A percentile compares a stretch with the other conserved stretches of the same genome.
Conservation (phyloP, 495 filamentous ascomycete genomes). For the Opeltia flavorubescens region DNA sequence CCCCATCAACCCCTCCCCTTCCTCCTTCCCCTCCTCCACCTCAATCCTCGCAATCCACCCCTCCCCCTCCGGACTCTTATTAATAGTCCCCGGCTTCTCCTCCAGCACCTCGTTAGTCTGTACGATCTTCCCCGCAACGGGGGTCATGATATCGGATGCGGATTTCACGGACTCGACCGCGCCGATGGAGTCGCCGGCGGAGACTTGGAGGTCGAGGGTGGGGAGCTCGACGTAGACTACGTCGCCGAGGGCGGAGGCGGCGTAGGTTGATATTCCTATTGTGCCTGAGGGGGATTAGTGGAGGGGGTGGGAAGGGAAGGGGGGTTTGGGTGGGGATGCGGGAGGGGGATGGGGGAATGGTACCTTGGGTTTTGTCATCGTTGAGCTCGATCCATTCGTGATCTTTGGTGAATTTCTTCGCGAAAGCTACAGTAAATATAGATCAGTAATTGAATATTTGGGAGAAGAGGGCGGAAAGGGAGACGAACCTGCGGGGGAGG, state of each 20-base stretch:
- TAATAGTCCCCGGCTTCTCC: conserved; percentile 76
- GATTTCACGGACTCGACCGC: conserved; percentile 97
- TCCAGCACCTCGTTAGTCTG: conserved; percentile 57
- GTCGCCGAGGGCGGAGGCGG: conserved; percentile 80
- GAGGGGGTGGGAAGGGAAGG: background rate
- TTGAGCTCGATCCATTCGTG: conserved; percentile 95
- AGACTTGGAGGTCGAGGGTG: conserved; percentile 50
- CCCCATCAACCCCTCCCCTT: conserved; percentile 64
- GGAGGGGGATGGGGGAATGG: background rate
- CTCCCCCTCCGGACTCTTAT: conserved; percentile 68
- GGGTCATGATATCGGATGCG: conserved; percentile 88
- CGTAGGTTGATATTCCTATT: conserved; percentile 83
- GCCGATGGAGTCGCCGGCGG: conserved; percentile 58
- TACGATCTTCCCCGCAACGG: conserved; percentile 61
- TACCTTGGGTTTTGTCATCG: conserved; percentile 52
- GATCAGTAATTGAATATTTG: no score
- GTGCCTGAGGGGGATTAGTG: conserved; percentile 35
- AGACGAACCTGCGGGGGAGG: conserved; percentile 10
- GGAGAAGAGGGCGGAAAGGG: background rate
- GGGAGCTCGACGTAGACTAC: conserved; percentile 93
- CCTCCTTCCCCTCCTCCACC: conserved; percentile 48
- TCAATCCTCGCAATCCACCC: conserved; percentile 88
- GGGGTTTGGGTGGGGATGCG: background rate
- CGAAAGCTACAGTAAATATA: conserved; percentile 22
- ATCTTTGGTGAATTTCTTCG: conserved; percentile 89